Conservation (phyloP, 23 red algal species). For the Gracilaria gracilis region DNA sequence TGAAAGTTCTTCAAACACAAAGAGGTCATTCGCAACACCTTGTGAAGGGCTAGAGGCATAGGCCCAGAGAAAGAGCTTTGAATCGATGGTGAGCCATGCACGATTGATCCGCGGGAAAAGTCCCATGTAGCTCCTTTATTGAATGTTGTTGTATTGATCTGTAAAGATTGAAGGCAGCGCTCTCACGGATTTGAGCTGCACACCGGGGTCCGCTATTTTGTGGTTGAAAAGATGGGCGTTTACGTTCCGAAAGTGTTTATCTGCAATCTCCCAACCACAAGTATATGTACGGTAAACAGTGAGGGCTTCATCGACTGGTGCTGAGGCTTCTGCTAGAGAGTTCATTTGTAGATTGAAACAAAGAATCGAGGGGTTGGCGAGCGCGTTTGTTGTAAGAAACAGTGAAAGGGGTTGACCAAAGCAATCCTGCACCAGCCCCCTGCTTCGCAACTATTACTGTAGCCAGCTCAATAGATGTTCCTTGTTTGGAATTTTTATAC, state of each 20-base stretch:
- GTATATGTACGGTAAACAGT: conserved; percentile 34
- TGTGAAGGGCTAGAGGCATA: conserved; percentile 61
- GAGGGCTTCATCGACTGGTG: conserved; percentile 55
- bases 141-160: conserved; percentile 73
- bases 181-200: conserved; percentile 31
- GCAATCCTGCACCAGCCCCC: no score
- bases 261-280: conserved; percentile 59
- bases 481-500: no score
- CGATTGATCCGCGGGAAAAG: conserved; percentile 84
- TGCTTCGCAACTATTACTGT: no score
- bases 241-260: conserved; percentile 22
- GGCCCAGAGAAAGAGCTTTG: conserved; percentile 89
- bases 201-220: conserved; percentile 40
- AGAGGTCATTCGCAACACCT: conserved; percentile 63
- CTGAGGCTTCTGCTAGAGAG: conserved; percentile 18
- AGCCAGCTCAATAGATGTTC: no score
- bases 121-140: conserved; percentile 91
- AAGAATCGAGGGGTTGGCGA: background rate
- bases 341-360: background rate
- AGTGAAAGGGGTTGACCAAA: background rate
- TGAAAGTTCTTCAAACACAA: conserved; percentile 81
- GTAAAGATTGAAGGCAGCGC: conserved; percentile 76
- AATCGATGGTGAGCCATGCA: conserved; percentile 90
- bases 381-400: background rate
- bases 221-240: background rate